Conservation (phyloP, 768 basidiomycete genomes). For the Cystofilobasidium capitatum region DNA sequence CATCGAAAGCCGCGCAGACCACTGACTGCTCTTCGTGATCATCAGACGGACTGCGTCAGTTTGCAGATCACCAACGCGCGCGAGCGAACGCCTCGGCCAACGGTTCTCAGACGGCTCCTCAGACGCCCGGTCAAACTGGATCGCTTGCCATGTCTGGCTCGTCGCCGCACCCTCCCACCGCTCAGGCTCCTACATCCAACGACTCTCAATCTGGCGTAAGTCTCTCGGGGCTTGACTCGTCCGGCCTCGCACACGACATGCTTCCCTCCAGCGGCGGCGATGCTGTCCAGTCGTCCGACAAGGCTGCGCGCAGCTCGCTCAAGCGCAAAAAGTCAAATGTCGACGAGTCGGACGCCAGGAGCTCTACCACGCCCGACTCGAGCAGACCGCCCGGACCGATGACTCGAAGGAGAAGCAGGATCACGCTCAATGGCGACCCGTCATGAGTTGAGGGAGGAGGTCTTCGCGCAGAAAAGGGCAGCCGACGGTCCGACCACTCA, state of each 20-base stretch:
- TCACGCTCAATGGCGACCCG: conserved; percentile 4
- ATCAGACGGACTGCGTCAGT: not conserved
- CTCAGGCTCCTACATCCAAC: not conserved
- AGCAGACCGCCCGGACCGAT: not conserved
- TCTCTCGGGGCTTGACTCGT: not conserved
- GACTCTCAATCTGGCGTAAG: not conserved
- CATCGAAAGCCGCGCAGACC: not conserved
- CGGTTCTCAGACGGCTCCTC: too few species aligned
- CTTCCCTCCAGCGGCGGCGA: not conserved
- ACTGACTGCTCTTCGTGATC: not conserved
- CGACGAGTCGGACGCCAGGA: not conserved
- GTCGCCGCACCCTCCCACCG: not conserved
- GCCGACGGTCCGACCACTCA: not conserved
- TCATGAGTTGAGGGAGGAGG: not conserved
- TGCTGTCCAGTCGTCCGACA: not conserved
- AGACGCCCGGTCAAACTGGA: too few species aligned
- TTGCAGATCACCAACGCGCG: too few species aligned
- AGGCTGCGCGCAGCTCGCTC: not conserved
- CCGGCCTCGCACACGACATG: not conserved
- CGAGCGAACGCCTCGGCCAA: too few species aligned
- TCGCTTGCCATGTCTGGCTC: not conserved
- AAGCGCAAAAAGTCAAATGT: not conserved
- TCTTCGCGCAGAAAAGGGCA: not conserved
- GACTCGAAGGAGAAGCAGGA: not conserved
- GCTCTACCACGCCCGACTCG: not conserved